phyloP scores from a whole-genome alignment of 2,329 filamentous ascomycete species.

The Grosmannia penicillata region DNA sequence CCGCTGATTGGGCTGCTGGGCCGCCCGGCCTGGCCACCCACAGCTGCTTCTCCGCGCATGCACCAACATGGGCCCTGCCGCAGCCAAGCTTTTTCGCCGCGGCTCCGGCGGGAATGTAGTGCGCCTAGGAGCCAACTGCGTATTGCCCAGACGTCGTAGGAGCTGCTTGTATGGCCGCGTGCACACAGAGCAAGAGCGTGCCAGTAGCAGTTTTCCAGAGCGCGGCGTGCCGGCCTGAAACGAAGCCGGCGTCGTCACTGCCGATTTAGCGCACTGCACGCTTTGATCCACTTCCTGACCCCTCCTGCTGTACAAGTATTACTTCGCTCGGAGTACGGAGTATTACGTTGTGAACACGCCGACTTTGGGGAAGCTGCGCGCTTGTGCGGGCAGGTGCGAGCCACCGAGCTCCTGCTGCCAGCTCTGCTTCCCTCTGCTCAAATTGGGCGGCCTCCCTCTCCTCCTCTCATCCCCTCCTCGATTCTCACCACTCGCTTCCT shows the following conservation, averaged over 20 bases:
- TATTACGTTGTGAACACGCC: no score
- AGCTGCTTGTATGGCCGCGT: no score
- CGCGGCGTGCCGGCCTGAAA: no score
- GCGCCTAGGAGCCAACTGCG: no score
- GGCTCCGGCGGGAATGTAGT: no score
- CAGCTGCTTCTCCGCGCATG: no score
- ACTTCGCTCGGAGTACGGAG: no score
- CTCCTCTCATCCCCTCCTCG: not conserved
- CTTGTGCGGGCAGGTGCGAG: no score
- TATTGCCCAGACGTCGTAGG: no score
- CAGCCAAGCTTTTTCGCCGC: conserved; percentile 2
- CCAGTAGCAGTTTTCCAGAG: no score
- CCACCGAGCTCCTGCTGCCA: not conserved
- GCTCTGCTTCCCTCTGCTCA: not conserved
- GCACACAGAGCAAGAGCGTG: no score
- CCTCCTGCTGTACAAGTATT: not conserved
- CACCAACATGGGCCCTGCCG: not conserved
- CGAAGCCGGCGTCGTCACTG: not conserved
- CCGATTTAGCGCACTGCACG: not conserved
- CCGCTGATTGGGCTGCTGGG: not conserved
- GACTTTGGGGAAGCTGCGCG: no score
- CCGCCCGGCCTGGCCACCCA: not conserved
- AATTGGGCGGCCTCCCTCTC: not conserved
- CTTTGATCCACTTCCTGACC: not conserved
- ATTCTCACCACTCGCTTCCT: not conserved